phyloP scores from a whole-genome alignment of 1,139 yeast species.

The Suhomyces bribrorum region DNA sequence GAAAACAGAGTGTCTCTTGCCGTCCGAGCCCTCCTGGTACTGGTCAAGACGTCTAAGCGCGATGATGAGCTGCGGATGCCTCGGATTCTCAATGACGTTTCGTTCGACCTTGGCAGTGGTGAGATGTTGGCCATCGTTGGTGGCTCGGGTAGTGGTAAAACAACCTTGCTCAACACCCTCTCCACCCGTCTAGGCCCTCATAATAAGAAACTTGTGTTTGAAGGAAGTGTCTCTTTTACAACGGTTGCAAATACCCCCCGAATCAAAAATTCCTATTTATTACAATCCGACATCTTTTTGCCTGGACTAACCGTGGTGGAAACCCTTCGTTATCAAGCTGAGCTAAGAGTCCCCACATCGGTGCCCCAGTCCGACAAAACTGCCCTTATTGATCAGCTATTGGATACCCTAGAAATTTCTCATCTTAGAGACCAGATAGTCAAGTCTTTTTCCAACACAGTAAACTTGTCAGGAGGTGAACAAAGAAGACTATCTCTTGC shows the following conservation, averaged over 20 bases:
- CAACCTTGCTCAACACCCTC: constrained; percentile 26
- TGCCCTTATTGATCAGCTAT: constrained; percentile 18
- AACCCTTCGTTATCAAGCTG: constrained; percentile 24
- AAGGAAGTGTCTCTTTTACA: constrained; percentile 49
- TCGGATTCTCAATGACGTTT: constrained; percentile 20
- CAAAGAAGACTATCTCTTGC: constrained; percentile 26
- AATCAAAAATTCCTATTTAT: constrained; percentile 24
- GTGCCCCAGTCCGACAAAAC: constrained; percentile 14
- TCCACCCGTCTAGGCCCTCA: constrained; percentile 21
- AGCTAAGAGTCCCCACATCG: constrained; percentile 21
- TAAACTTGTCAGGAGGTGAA: constrained; percentile 25
- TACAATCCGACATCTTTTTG: constrained; percentile 24
- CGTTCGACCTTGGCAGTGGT: constrained; percentile 21
- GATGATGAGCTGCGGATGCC: constrained; percentile 9
- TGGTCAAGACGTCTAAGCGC: constrained; percentile 4
- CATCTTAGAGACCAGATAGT: constrained; percentile 20
- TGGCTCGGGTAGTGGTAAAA: constrained; percentile 29
- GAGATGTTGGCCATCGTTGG: constrained; percentile 30
- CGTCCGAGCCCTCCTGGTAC: constrained; percentile 17
- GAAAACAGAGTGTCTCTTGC: constrained; percentile 18
- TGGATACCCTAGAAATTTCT: constrained; percentile 22
- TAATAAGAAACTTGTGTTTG: constrained; percentile 22
- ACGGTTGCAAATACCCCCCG: constrained; percentile 10
- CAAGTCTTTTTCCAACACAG: constrained; percentile 18
- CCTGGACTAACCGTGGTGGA: constrained; percentile 27